phyloP scores from a whole-genome alignment of 75 land plant genomes.

The Cryptomeria japonica region DNA sequence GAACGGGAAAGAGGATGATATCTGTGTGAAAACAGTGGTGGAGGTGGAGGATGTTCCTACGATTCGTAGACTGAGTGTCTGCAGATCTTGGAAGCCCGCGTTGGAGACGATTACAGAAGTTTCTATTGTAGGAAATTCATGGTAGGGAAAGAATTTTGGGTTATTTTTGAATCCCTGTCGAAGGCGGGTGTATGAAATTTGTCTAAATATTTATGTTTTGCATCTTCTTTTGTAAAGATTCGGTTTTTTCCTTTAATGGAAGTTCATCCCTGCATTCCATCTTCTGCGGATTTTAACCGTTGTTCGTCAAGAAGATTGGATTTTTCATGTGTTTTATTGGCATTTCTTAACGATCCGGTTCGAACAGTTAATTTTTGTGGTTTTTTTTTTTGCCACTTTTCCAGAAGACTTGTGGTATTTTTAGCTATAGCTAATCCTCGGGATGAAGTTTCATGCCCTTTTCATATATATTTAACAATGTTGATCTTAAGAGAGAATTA shows the following conservation, averaged over 20 bases:
- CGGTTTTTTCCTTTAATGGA: not conserved
- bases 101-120: conserved; percentile 65
- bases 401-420: too few relatives aligned
- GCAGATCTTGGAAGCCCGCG: conserved; percentile 66
- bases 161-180: not conserved
- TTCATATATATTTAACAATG: too few relatives aligned
- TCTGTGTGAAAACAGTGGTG: not conserved
- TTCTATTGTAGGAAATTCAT: not conserved
- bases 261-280: not conserved
- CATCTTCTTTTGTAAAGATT: too few relatives aligned
- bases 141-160: too few relatives aligned
- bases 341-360: too few relatives aligned
- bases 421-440: too few relatives aligned
- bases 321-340: too few relatives aligned
- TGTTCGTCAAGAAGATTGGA: too few relatives aligned
- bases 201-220: not conserved
- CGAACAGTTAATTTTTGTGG: too few relatives aligned
- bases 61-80: conserved; percentile 27
- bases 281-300: not conserved
- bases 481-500: too few relatives aligned
- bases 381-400: too few relatives aligned
- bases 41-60: not conserved
- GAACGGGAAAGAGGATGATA: conserved; percentile 11
- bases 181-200: conserved; percentile 17
- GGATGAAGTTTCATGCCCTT: too few relatives aligned